Evolutionary conservation across 331 rosid genomes (phyloP).

Genomic region (Malus hybrid): DNA sequence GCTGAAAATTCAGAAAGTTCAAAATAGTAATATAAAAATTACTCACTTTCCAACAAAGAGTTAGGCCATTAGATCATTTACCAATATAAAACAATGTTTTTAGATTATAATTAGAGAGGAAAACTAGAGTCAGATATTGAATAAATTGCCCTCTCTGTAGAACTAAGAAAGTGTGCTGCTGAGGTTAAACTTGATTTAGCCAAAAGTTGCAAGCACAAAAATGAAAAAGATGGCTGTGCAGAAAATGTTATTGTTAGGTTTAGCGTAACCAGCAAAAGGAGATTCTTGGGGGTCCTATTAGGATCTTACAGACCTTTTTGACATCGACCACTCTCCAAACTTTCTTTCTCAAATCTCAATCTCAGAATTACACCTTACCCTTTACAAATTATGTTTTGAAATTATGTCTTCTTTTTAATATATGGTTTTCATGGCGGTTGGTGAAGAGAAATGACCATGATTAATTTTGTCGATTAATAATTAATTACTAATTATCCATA

Average conservation of each 20-base stretch:
- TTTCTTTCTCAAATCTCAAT: constrained; percentile 2
- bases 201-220: no score
- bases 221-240: neutral
- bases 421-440: constrained; percentile 34
- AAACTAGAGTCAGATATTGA: no score
- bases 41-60: no score
- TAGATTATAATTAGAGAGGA: no score
- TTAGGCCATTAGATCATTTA: no score
- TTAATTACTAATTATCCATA: neutral
- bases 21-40: neutral
- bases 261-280: constrained; percentile 59
- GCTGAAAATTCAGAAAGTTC: neutral
- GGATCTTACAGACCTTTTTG: constrained; percentile 43
- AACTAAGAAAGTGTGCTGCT: no score
- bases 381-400: constrained; percentile 2
- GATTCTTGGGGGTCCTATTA: constrained; percentile 56
- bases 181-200: no score
- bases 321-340: constrained; percentile 56
- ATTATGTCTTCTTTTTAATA: constrained; percentile 10
- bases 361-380: constrained; percentile 21
- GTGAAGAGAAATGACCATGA: constrained; percentile 29
- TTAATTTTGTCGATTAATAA: constrained; percentile 2
- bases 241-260: constrained; percentile 7
- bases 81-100: no score
- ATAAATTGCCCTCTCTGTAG: no score